phyloP scores from a whole-genome alignment of 2,329 filamentous ascomycete species.

The Microcyclospora tardicrescens region DNA sequence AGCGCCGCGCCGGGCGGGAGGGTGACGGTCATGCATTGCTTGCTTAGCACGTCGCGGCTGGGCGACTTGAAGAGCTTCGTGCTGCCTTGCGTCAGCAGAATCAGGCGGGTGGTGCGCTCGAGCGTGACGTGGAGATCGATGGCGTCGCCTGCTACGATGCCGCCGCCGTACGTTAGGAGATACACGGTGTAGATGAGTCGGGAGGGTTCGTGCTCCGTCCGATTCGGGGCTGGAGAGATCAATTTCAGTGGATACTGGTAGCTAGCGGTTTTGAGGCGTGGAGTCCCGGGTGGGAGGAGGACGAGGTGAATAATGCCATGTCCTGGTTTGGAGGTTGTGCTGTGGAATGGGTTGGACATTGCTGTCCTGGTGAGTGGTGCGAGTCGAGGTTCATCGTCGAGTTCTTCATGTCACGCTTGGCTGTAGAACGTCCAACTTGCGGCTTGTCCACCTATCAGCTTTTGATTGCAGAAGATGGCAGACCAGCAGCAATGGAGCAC shows the following conservation, averaged over 20 bases:
- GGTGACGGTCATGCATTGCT: conserved; percentile 31
- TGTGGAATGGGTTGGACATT: conserved; percentile 57
- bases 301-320: conserved; percentile 64
- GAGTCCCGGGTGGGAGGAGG: conserved; percentile 56
- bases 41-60: conserved; percentile 27
- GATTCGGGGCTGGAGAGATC: conserved; percentile 58
- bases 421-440: no score
- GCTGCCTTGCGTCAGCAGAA: conserved; percentile 55
- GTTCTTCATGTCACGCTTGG: no score
- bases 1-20: conserved; percentile 39
- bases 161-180: conserved; percentile 85
- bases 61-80: conserved; percentile 90
- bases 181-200: conserved; percentile 64
- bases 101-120: conserved; percentile 50
- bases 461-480: no score
- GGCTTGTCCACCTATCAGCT: no score
- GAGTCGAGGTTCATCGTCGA: no score
- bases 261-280: conserved; percentile 59
- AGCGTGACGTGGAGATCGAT: conserved; percentile 62
- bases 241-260: conserved; percentile 95
- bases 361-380: conserved; percentile 4
- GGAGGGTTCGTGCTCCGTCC: conserved; percentile 23
- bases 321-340: conserved; percentile 60
- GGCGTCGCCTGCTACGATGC: conserved; percentile 75
- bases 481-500: no score